These are phyloP conservation scores for Coemansia sp. DNA, from an alignment of 192 early-diverging fungal species.

Conservation along the genomic window DNA sequence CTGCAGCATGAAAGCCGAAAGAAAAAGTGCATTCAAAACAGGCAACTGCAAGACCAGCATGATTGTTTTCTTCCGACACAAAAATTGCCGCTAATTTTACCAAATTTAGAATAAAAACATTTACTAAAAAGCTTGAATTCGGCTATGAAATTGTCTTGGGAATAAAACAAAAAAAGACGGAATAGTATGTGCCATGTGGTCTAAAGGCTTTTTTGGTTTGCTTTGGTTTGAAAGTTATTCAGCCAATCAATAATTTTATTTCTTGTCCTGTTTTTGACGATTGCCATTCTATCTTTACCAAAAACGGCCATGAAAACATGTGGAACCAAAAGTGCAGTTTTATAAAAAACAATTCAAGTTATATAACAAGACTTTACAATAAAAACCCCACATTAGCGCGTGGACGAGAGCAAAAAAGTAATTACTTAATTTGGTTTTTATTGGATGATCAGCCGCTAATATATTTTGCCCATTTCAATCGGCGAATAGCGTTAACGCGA, in stretches of 20 bases:
- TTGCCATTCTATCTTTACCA: background rate
- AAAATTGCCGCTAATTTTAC: background rate
- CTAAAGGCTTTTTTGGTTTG: background rate
- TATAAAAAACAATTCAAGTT: background rate
- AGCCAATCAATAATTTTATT: background rate
- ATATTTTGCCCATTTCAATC: no score
- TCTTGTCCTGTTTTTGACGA: background rate
- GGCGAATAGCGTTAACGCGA: background rate
- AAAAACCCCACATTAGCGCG: no score
- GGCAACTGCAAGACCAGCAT: background rate
- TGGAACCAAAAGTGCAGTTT: background rate
- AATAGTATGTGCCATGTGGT: background rate
- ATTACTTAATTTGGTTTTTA: no score
- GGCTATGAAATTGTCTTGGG: no score
- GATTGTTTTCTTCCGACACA: background rate
- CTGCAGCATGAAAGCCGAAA: background rate
- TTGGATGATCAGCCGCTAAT: no score
- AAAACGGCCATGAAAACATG: background rate
- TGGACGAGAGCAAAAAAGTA: no score
- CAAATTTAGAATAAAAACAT: background rate
- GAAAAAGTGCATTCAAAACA: background rate
- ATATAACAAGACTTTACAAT: no score
- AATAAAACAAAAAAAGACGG: background rate
- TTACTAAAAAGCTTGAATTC: background rate
- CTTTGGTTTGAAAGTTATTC: background rate